Percentiles rank a stretch among this genome's conserved stretches.
Evolutionary conservation across 176 grass and related monocot genomes (phyloP).

Genomic region (Avena sativa): DNA sequence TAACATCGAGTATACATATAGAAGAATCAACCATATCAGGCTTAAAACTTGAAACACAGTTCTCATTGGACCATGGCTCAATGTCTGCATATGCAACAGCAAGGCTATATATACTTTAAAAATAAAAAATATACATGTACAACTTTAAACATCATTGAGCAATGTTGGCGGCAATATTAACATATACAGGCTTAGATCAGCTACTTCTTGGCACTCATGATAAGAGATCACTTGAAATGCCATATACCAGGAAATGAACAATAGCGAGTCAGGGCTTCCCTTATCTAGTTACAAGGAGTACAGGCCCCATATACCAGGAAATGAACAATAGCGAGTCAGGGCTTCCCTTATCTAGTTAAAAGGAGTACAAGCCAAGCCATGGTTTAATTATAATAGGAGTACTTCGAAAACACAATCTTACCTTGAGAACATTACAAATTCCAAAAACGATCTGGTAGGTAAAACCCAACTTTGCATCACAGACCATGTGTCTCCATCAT

Average conservation of each 20-base stretch:
- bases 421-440: slow-evolving; percentile 99
- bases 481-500: slow-evolving; percentile 83
- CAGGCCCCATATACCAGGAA: neutral
- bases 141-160: slow-evolving; percentile 30
- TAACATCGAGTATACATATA: slow-evolving; percentile 23
- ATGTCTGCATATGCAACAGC: slow-evolving; percentile 1
- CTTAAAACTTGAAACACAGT: neutral
- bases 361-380: neutral
- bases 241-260: neutral
- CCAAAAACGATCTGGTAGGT: slow-evolving; percentile 87
- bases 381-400: neutral
- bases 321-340: slow-evolving; percentile 2
- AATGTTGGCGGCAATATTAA: neutral
- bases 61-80: neutral
- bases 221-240: slow-evolving; percentile 31
- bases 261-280: slow-evolving; percentile 17
- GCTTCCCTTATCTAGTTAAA: slow-evolving; percentile 19
- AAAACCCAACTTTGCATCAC: slow-evolving; percentile 98
- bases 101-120: slow-evolving; percentile 13
- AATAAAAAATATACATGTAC: slow-evolving; percentile 13
- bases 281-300: neutral
- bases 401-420: slow-evolving; percentile 42
- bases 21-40: slow-evolving; percentile 10
- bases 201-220: neutral
- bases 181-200: neutral